A percentile compares a stretch with the other conserved stretches of the same genome.
These are phyloP conservation scores for Botrytis paeoniae DNA, from an alignment of 2,329 filamentous ascomycete species.

Conservation along the genomic window DNA sequence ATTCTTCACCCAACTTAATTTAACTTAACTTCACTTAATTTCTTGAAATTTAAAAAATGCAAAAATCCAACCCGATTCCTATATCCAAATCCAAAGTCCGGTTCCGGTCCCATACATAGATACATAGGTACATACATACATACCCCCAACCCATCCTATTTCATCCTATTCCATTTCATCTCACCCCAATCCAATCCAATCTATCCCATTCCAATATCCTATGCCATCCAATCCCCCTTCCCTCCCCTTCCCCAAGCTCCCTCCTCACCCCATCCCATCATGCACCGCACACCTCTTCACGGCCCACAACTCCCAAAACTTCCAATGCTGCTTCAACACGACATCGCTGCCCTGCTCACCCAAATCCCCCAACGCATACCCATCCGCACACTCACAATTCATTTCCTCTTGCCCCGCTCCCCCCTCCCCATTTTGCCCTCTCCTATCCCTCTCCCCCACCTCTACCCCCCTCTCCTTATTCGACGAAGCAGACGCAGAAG, in stretches of 20 bases:
- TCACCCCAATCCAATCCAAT: background rate
- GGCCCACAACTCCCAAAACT: conserved; percentile 20
- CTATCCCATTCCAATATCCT: background rate
- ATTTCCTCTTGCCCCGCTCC: background rate
- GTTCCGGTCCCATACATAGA: background rate
- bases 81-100: background rate
- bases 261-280: background rate
- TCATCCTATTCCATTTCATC: background rate
- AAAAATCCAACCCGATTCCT: background rate
- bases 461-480: background rate
- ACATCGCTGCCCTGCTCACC: background rate
- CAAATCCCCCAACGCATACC: conserved; percentile 11
- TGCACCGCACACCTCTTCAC: conserved; percentile 18
- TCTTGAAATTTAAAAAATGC: background rate
- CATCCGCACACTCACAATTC: conserved; percentile 12
- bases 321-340: conserved; percentile 18
- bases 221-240: background rate
- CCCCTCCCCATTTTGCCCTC: too few species aligned
- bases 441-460: background rate
- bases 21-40: background rate
- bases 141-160: background rate
- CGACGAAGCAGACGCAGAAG: background rate
- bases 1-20: too few species aligned
- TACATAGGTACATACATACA: background rate
- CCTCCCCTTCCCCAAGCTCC: background rate